A percentile compares a stretch with the other conserved stretches of the same genome.
phyloP scores from a whole-genome alignment of 1,139 yeast species.

The Saccharomycopsis crataegensis region DNA sequence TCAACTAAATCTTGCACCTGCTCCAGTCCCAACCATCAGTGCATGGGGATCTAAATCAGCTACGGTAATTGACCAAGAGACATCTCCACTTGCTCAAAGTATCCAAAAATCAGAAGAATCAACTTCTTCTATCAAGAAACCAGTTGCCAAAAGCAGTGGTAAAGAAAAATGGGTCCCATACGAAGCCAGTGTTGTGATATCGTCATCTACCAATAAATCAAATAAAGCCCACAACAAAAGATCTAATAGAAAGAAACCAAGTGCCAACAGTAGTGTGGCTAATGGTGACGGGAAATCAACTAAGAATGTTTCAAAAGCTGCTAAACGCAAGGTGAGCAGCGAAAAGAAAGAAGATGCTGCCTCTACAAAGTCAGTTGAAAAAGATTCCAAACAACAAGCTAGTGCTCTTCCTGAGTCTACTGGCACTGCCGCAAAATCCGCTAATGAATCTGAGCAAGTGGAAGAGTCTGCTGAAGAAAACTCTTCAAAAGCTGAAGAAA shows the following conservation, averaged over 20 bases:
- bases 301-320: not conserved
- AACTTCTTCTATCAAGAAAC: slow-evolving; percentile 22
- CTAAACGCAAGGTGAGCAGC: slow-evolving; percentile 1
- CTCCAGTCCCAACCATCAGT: slow-evolving; percentile 65
- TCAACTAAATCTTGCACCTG: slow-evolving; percentile 54
- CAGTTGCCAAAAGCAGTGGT: slow-evolving; percentile 46
- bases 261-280: not conserved
- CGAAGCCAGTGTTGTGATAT: slow-evolving; percentile 18
- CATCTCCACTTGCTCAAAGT: slow-evolving; percentile 42
- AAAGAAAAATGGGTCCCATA: slow-evolving; percentile 49
- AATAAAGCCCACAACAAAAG: slow-evolving; percentile 12
- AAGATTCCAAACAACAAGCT: slow-evolving; percentile 8
- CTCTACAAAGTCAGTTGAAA: not conserved
- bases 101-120: slow-evolving; percentile 18
- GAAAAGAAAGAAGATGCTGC: not conserved
- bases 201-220: slow-evolving; percentile 3
- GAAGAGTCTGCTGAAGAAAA: too few species aligned
- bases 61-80: slow-evolving; percentile 38
- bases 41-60: slow-evolving; percentile 56
- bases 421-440: not conserved
- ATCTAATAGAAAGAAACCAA: slow-evolving; percentile 13
- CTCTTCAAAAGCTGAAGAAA: not conserved
- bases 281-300: slow-evolving; percentile 1
- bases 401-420: slow-evolving; percentile 16
- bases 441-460: too few species aligned